Percentiles rank a stretch among this genome's conserved stretches.
Conservation (phyloP, 768 basidiomycete species). For the Tylopilus sp. region DNA sequence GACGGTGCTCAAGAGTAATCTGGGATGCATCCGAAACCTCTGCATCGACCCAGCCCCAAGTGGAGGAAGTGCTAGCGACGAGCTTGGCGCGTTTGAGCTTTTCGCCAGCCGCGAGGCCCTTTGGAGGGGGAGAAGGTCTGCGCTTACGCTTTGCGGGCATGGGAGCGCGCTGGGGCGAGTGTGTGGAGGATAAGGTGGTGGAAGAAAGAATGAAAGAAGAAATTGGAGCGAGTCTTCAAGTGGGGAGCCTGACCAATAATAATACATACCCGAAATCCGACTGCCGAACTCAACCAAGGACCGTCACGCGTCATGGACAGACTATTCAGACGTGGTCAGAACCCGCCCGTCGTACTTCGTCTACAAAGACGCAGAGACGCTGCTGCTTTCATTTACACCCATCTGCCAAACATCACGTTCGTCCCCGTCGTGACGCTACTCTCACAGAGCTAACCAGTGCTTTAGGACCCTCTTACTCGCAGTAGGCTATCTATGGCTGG, state of each 20-base stretch:
- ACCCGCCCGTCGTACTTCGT: constrained; percentile 38
- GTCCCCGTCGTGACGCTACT: constrained; percentile 1
- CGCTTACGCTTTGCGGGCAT: constrained; percentile 63
- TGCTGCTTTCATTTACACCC: constrained; percentile 30
- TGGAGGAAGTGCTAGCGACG: constrained; percentile 40
- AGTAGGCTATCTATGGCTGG: constrained; percentile 79
- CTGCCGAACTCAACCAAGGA: constrained; percentile 4
- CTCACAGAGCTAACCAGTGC: neutral
- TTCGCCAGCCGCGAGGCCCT: constrained; percentile 61
- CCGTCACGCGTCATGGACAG: constrained; percentile 24
- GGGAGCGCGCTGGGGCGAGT: neutral
- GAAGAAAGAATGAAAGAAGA: constrained; percentile 5
- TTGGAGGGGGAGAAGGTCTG: constrained; percentile 41
- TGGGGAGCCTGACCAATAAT: constrained; percentile 18
- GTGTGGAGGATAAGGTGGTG: neutral
- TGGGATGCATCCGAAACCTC: constrained; percentile 52
- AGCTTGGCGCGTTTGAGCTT: constrained; percentile 56
- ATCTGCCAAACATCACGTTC: constrained; percentile 32
- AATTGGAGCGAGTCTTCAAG: constrained; percentile 4
- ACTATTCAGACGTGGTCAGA: constrained; percentile 19
- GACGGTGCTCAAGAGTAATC: constrained; percentile 66
- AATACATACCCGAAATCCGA: constrained; percentile 24
- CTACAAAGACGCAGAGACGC: constrained; percentile 45
- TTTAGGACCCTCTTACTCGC: constrained; percentile 54
- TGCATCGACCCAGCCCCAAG: constrained; percentile 83